A percentile compares a stretch with the other conserved stretches of the same genome.
These are phyloP conservation scores for Lineolata rhizophorae DNA, from an alignment of 495 filamentous ascomycete species.

Conservation along the genomic window DNA sequence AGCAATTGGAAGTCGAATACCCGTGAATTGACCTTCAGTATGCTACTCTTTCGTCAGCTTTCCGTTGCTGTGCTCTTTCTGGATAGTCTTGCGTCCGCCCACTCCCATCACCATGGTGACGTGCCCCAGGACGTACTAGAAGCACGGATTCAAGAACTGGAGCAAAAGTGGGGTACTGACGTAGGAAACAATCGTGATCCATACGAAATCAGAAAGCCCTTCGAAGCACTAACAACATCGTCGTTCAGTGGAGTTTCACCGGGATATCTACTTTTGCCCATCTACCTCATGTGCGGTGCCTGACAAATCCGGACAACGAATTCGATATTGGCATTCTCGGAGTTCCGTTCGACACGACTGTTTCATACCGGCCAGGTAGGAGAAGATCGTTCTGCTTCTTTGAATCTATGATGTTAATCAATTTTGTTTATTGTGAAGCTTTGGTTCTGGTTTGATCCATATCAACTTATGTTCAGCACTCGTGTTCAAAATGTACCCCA, in stretches of 20 bases:
- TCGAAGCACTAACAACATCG: too few species aligned
- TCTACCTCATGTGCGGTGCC: conserved; percentile 23
- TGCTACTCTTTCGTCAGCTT: background rate
- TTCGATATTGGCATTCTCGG: conserved; percentile 75
- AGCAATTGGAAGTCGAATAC: background rate
- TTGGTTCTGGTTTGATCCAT: conserved; percentile 54
- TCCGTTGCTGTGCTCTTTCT: conserved; percentile 4
- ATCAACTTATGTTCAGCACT: conserved; percentile 59
- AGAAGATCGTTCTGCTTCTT: too few species aligned
- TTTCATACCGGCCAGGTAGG: too few species aligned
- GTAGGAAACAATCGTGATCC: conserved; percentile 15
- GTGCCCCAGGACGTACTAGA: conserved; percentile 4
- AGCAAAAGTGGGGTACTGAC: conserved; percentile 32
- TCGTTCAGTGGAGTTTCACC: too few species aligned
- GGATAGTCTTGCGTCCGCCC: too few species aligned
- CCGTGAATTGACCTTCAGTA: background rate
- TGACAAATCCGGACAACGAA: conserved; percentile 7
- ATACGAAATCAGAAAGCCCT: too few species aligned
- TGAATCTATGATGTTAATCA: too few species aligned
- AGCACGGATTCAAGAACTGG: conserved; percentile 20
- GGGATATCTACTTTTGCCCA: conserved; percentile 29
- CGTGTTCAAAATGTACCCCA: too few species aligned
- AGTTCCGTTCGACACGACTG: conserved; percentile 34
- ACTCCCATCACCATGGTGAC: conserved; percentile 6
- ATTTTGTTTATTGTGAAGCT: conserved; percentile 1